phyloP scores from a whole-genome alignment of 768 basidiomycete genomes.

The Omphalotus guepiniiformis region DNA sequence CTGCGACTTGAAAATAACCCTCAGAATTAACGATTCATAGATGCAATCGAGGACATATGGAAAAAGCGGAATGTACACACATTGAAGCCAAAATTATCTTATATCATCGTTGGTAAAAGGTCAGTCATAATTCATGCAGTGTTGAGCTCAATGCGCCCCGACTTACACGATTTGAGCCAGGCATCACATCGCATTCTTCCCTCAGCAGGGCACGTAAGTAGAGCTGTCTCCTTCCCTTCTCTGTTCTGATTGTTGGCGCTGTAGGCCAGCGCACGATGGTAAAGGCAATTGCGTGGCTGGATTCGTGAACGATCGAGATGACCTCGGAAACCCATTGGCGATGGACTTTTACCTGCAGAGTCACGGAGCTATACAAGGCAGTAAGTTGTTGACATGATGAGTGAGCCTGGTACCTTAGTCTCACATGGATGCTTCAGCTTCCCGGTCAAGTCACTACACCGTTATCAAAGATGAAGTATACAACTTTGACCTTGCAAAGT shows the following conservation, averaged over 20 bases:
- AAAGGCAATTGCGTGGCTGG: conserved; percentile 53
- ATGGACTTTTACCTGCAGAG: conserved; percentile 55
- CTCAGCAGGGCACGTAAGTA: conserved; percentile 13
- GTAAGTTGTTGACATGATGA: conserved; percentile 25
- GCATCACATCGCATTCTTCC: conserved; percentile 53
- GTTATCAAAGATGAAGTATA: conserved; percentile 40
- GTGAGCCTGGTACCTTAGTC: background rate
- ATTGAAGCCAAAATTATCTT: conserved; percentile 39
- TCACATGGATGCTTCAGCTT: background rate
- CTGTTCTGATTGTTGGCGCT: background rate
- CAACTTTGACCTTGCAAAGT: background rate
- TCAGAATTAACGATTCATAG: conserved; percentile 4
- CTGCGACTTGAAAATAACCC: too few relatives aligned
- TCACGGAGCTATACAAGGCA: conserved; percentile 49
- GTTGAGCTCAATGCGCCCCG: background rate
- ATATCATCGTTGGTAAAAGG: conserved; percentile 61
- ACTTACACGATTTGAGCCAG: conserved; percentile 22
- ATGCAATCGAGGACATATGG: conserved; percentile 18
- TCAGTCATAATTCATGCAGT: conserved; percentile 6
- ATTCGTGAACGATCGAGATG: conserved; percentile 35
- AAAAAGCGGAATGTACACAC: background rate
- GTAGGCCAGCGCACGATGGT: conserved; percentile 21
- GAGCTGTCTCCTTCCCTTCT: conserved; percentile 3
- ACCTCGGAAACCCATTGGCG: conserved; percentile 41
- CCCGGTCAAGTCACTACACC: conserved; percentile 47